Base-by-base conservation (phyloP, 345 rosid species). In the Lumnitzera littorea region DNA sequence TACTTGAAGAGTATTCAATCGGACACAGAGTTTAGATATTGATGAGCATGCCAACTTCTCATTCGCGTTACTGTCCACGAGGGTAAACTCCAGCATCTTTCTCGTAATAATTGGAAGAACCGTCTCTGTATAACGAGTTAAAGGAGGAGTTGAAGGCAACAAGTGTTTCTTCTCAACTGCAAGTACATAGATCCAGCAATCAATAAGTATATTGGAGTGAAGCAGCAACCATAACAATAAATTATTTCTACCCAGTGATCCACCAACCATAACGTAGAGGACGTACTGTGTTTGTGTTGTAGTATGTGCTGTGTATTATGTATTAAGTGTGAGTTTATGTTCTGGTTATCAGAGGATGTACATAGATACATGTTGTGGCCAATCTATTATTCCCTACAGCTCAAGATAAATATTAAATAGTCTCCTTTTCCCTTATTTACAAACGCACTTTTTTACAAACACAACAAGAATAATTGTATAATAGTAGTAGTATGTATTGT, bases 1-100 rank as follows among this genome's bases (percentile, higher is more conserved):
- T 76, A 94, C 99, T 66, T 84, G 85, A 75, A 94, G 90, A 58
- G 99, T 90, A 72, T 90, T 90, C 73, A 87, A 75, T 72, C 87
- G 83, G 69, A 94, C 74, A 72, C 99, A 87, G 67, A 90, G 89
- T 74, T 84, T 94, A 13, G 95, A 67, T 69, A 83, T 70, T 54
- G 99, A 85, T 70, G 84, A 58, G 59, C 71, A 80, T 43, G 82
- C 79, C 78, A 94, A 62, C 68, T 80, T 85, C 57, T 55, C 67
- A 53, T 67, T 70, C 70, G 84, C 60, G 48, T 67, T 71, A 53
- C 79, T 74, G 59, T 94, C 94, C 57, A 77, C 63, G 58, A 75
- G 74, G 24, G 73, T 58, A 70, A 61, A 70, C 70, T 83, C 89
- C 15, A 70, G 65, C 70, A 80, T 64, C 80, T 82, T 87, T 70